phyloP scores from a whole-genome alignment of 2,329 filamentous ascomycete species.

The Penicillium expansum region DNA sequence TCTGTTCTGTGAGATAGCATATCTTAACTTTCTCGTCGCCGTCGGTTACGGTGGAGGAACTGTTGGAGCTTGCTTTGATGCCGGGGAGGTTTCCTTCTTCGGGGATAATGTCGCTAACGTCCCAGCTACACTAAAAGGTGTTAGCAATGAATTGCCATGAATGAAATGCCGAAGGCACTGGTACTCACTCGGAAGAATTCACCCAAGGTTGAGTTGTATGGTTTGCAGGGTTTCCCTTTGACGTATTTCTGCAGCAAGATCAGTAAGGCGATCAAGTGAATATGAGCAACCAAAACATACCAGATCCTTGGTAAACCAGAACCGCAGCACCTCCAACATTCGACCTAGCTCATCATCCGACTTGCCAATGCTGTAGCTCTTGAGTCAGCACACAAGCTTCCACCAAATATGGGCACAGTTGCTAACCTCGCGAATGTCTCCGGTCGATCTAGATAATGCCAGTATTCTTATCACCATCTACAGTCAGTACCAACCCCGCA shows the following conservation, averaged over 20 bases:
- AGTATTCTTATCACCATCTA: slow-evolving; percentile 67
- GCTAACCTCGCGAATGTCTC: slow-evolving; percentile 74
- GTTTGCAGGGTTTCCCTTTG: slow-evolving; percentile 97
- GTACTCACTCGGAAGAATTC: slow-evolving; percentile 86
- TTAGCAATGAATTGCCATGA: not conserved
- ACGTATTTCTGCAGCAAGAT: slow-evolving; percentile 71
- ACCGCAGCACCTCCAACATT: slow-evolving; percentile 90
- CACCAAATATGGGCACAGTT: slow-evolving; percentile 21
- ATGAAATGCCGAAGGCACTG: not conserved
- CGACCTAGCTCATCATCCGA: slow-evolving; percentile 88
- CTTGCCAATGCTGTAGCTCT: slow-evolving; percentile 65
- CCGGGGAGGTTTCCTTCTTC: slow-evolving; percentile 50
- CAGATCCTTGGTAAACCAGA: slow-evolving; percentile 98
- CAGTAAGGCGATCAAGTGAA: slow-evolving; percentile 15
- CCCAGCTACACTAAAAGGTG: slow-evolving; percentile 77
- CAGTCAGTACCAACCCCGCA: slow-evolving; percentile 16
- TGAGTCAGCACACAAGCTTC: slow-evolving; percentile 37
- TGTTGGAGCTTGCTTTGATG: slow-evolving; percentile 31
- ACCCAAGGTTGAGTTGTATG: slow-evolving; percentile 93
- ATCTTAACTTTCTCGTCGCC: slow-evolving; percentile 63
- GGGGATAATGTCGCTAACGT: slow-evolving; percentile 75
- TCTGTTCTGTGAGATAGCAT: slow-evolving; percentile 95
- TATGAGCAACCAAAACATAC: slow-evolving; percentile 38
- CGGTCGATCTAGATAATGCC: slow-evolving; percentile 95
- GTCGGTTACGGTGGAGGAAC: slow-evolving; percentile 32